Percentiles rank a stretch among this genome's conserved stretches.
phyloP scores from a whole-genome alignment of 306 rosid species.

The Herpetospermum pedunculosum region DNA sequence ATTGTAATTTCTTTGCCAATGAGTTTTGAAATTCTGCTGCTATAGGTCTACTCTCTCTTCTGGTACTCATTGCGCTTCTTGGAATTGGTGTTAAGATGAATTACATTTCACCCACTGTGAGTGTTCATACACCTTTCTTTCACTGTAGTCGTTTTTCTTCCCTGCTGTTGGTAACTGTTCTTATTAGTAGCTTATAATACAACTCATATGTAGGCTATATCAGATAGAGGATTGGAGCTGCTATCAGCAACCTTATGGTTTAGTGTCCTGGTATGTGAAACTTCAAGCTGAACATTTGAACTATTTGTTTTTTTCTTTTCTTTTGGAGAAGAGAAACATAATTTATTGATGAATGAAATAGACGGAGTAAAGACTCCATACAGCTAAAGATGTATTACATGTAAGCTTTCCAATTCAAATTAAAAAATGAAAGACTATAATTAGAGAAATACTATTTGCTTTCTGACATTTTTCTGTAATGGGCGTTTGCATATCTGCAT shows the following conservation, averaged over 20 bases:
- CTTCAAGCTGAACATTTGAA: not conserved
- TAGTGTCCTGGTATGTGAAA: constrained; percentile 62
- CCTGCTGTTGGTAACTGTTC: not conserved
- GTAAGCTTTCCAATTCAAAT: no score
- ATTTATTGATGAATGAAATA: no score
- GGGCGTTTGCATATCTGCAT: not conserved
- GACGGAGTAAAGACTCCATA: no score
- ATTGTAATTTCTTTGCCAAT: not conserved
- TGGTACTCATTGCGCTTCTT: constrained; percentile 50
- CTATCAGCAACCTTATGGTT: constrained; percentile 65
- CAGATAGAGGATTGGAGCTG: constrained; percentile 83
- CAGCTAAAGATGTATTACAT: no score
- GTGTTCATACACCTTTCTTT: constrained; percentile 19
- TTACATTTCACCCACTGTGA: constrained; percentile 56
- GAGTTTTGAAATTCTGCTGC: not conserved
- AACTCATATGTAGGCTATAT: constrained; percentile 29
- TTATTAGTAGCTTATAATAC: not conserved
- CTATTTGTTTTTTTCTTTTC: no score
- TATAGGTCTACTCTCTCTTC: constrained; percentile 53
- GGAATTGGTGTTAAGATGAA: constrained; percentile 46
- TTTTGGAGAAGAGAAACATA: no score
- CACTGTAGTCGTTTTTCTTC: not conserved
- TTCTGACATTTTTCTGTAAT: not conserved
- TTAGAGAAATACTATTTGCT: no score
- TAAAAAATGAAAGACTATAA: no score